Evolutionary conservation across 345 rosid genomes (phyloP).

Genomic region (Durio zibethinus): DNA sequence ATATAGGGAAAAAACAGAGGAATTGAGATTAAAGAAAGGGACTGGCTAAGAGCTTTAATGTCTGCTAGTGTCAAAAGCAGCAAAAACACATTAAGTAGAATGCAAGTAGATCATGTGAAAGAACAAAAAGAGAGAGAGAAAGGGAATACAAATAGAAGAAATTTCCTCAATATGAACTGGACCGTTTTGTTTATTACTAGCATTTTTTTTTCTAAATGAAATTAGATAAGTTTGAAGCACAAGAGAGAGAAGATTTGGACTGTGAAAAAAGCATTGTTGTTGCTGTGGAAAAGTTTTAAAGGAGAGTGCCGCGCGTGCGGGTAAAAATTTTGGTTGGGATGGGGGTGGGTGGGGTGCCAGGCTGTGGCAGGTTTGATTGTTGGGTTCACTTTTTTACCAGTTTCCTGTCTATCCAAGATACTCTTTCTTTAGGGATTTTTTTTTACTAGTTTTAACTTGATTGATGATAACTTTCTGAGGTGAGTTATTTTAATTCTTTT

Average conservation of each 20-base stretch:
- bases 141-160: background rate
- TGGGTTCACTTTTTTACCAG: background rate
- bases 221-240: background rate
- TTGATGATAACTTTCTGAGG: background rate
- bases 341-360: background rate
- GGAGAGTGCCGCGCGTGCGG: conserved; percentile 40
- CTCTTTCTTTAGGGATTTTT: background rate
- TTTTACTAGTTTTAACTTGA: background rate
- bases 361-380: conserved; percentile 5
- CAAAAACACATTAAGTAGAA: conserved; percentile 25
- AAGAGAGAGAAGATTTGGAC: background rate
- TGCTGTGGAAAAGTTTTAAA: conserved; percentile 5
- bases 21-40: conserved; percentile 1
- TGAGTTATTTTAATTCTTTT: background rate
- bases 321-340: conserved; percentile 8
- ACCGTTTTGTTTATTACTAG: background rate
- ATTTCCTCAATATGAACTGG: conserved; percentile 7
- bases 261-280: background rate
- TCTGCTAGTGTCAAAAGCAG: conserved; percentile 76
- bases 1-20: conserved; percentile 23
- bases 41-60: conserved; percentile 29
- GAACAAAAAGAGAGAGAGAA: background rate
- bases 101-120: conserved; percentile 35
- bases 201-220: background rate
- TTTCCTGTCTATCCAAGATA: conserved; percentile 8